Conservation (phyloP, 2,329 filamentous ascomycete genomes). For the Penicillium sp. region DNA sequence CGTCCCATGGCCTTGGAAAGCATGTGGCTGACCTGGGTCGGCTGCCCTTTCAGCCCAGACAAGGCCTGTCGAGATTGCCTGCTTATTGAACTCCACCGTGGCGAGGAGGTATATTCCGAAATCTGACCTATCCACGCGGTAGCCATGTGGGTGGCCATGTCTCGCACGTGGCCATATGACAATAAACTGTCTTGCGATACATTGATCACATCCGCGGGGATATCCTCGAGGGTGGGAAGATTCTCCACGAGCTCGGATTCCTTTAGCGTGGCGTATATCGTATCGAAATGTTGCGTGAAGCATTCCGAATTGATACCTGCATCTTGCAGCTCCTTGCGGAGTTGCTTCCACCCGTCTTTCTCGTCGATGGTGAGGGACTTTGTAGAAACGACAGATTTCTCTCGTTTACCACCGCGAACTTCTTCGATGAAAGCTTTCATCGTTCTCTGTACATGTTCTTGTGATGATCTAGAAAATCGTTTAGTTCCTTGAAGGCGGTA, state of each 20-base stretch:
- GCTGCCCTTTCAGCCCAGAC: neutral
- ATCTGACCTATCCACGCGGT: neutral
- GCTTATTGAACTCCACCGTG: neutral
- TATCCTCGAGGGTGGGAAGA: neutral
- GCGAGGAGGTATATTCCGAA: neutral
- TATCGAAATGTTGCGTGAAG: neutral
- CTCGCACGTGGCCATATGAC: neutral
- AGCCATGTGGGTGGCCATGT: slow-evolving; percentile 1
- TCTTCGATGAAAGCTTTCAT: slow-evolving; percentile 71
- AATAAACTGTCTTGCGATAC: neutral
- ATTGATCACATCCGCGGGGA: neutral
- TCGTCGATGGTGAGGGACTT: neutral
- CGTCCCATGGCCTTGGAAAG: neutral
- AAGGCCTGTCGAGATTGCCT: neutral
- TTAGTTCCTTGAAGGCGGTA: no score
- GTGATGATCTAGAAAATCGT: neutral
- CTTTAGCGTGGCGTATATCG: neutral
- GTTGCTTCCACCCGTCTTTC: neutral
- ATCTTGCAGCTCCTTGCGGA: neutral
- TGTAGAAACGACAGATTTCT: neutral
- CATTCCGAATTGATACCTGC: neutral
- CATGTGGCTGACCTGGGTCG: neutral
- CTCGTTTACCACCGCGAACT: slow-evolving; percentile 55
- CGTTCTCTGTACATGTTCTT: slow-evolving; percentile 1
- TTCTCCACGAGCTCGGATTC: neutral